These are phyloP conservation scores for Penicillium nucicola DNA, from an alignment of 495 filamentous ascomycete species.

Conservation along the genomic window DNA sequence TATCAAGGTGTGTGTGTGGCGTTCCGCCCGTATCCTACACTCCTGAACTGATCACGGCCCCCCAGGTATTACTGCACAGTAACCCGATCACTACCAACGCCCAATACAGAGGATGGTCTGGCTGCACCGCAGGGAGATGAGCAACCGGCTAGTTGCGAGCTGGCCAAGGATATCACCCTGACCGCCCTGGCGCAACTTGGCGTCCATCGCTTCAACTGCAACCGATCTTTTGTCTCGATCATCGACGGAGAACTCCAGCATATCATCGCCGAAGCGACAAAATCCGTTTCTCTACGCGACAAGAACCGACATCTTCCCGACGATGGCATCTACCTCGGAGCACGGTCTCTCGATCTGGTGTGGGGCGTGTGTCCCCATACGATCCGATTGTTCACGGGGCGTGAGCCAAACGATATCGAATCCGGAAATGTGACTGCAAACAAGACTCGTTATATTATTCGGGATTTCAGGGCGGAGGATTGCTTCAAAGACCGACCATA, in stretches of 20 bases:
- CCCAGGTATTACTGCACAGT: slow-evolving; percentile 33
- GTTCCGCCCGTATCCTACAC: background rate
- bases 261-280: slow-evolving; percentile 62
- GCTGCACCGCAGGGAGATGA: slow-evolving; percentile 12
- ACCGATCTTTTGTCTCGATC: slow-evolving; percentile 56
- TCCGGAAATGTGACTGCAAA: slow-evolving; percentile 22
- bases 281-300: slow-evolving; percentile 44
- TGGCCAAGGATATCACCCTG: slow-evolving; percentile 55
- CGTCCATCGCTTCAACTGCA: slow-evolving; percentile 47
- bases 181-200: slow-evolving; percentile 63
- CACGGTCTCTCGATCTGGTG: slow-evolving; percentile 37
- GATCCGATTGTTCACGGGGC: slow-evolving; percentile 32
- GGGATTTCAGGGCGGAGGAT: slow-evolving; percentile 48
- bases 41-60: background rate
- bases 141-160: slow-evolving; percentile 6
- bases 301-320: slow-evolving; percentile 29
- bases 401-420: slow-evolving; percentile 20
- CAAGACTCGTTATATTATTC: slow-evolving; percentile 44
- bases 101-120: background rate
- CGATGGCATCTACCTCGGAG: slow-evolving; percentile 44
- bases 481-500: slow-evolving; percentile 43
- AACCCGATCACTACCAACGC: slow-evolving; percentile 5
- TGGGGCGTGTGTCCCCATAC: slow-evolving; percentile 49
- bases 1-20: slow-evolving; percentile 18
- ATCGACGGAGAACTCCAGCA: slow-evolving; percentile 57